Percentiles rank a stretch among this genome's conserved stretches.
These are phyloP conservation scores for Citrus glauca DNA, from an alignment of 345 rosid genomes.

Conservation along the genomic window DNA sequence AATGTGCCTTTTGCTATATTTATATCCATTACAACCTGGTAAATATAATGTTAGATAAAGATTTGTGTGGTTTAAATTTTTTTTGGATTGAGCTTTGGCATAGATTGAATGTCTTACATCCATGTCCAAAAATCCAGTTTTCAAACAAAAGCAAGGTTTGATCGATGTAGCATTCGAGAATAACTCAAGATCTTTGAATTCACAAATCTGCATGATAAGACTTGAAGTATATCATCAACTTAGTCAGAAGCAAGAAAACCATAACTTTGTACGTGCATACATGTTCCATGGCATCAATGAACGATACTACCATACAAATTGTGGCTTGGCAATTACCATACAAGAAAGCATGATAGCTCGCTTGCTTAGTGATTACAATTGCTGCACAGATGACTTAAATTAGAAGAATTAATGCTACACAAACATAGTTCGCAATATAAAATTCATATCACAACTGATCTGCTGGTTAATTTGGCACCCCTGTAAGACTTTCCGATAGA, in stretches of 20 bases:
- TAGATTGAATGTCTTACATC: background rate
- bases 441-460: background rate
- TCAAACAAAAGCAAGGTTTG: background rate
- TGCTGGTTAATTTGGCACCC: background rate
- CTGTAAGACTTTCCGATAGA: background rate
- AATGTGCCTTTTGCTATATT: background rate
- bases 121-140: background rate
- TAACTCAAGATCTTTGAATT: background rate
- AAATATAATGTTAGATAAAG: background rate
- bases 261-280: too few relatives aligned
- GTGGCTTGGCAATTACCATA: background rate
- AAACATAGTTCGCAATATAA: background rate
- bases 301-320: background rate
- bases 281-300: background rate
- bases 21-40: background rate
- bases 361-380: background rate
- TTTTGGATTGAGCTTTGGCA: background rate
- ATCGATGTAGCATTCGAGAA: background rate
- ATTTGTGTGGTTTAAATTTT: background rate
- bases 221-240: background rate
- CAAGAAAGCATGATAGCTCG: background rate
- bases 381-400: background rate
- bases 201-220: background rate
- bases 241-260: background rate
- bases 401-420: background rate